Conservation (phyloP, 768 basidiomycete genomes). For the Cyathus striatus region DNA sequence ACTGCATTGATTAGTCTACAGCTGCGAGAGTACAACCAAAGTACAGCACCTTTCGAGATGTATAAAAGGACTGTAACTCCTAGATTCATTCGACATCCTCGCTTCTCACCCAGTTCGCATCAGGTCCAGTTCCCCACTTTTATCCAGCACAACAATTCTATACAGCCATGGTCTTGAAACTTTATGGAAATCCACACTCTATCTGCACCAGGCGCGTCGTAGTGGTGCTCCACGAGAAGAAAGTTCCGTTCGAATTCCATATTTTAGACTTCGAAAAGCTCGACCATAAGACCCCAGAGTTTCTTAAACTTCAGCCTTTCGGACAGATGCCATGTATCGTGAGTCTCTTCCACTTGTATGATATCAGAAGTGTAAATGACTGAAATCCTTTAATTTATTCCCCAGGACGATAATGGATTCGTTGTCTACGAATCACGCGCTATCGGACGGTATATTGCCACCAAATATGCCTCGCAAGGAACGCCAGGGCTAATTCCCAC, state of each 20-base stretch:
- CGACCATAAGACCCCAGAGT: constrained; percentile 30
- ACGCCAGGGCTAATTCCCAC: constrained; percentile 42
- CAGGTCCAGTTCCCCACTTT: too few species aligned
- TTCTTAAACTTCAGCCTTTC: constrained; percentile 39
- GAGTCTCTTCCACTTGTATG: neutral
- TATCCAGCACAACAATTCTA: neutral
- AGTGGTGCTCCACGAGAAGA: constrained; percentile 33
- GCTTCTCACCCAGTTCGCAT: too few species aligned
- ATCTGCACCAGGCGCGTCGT: constrained; percentile 40
- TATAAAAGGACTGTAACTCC: too few species aligned
- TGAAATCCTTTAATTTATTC: too few species aligned
- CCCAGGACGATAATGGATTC: constrained; percentile 54
- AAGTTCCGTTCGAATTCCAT: constrained; percentile 35
- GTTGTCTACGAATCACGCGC: constrained; percentile 60
- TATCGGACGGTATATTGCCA: constrained; percentile 52
- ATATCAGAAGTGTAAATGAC: too few species aligned
- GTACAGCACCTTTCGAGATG: too few species aligned
- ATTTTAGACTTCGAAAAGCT: constrained; percentile 24
- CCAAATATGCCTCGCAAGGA: constrained; percentile 49
- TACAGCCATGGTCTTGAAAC: constrained; percentile 43
- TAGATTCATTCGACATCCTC: too few species aligned
- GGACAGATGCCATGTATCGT: constrained; percentile 38
- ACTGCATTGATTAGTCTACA: too few species aligned
- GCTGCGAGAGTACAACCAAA: too few species aligned
- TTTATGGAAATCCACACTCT: constrained; percentile 30